Base-by-base conservation (phyloP, 257 asterid genomes). In the Capsicum baccatum region DNA sequence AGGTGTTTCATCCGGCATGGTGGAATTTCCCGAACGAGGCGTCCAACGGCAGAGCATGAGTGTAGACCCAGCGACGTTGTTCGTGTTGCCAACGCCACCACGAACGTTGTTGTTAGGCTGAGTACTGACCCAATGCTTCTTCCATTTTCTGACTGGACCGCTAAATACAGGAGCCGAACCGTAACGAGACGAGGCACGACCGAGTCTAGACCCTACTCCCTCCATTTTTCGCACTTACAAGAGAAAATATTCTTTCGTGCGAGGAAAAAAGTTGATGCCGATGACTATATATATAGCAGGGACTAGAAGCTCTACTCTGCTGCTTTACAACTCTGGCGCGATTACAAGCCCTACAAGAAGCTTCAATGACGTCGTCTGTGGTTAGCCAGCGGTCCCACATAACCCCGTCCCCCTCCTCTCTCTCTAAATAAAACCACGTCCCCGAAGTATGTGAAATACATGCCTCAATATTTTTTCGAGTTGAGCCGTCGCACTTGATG, bases 61-160 rank as follows among this genome's bases (percentile, higher is more conserved):
- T 37, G 89, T 86, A 54, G 94, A 90, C 10, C 79, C 60, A 42
- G 82, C 33, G 21, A 89, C 64, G 79, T 87, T 84, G 89, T 83
- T 86, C 7, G 42, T 84, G 82, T 76, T 86, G 81, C 63, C 68
- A 83, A 62, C 39, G 79, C 82, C 64, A 79, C 83, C 44, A 42
- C 59, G 39, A 44, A 39, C 42, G 88, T 60, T 48, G 87, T 9
- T 76, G 59, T 74, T 70, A 69, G 92, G 83, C 83, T 80, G 89
- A 17, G 89, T 85, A 83, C 55, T 79, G 71, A 94, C 95, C 98
- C 98, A 94, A 91, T 92, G 93, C 89, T 92, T 92, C 96, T 90
- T 92, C 98, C 98, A 93, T 79, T 87, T 92, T 50, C 98, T 91
- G 0, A 95, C 98, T 2, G 97, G 98, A 70, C 98, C 97, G 87